These are phyloP conservation scores for Aspergillus coremiiformis DNA, from an alignment of 495 filamentous ascomycete species.

Conservation along the genomic window DNA sequence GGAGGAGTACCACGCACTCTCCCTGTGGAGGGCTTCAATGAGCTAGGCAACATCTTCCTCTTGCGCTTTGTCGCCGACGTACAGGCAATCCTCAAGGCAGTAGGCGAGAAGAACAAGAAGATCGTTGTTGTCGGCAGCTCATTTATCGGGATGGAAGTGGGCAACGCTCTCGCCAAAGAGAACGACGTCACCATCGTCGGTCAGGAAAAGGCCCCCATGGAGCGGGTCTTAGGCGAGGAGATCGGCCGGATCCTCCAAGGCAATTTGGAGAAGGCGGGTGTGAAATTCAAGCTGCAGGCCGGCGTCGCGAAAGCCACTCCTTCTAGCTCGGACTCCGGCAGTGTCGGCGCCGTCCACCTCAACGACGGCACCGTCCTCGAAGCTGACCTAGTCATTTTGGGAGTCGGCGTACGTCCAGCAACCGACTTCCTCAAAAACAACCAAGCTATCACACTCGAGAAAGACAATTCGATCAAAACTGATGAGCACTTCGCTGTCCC, in stretches of 20 bases:
- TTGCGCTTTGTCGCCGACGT: constrained; percentile 69
- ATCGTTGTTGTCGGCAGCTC: constrained; percentile 84
- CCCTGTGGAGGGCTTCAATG: constrained; percentile 77
- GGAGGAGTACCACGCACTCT: constrained; percentile 74
- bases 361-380: constrained; percentile 78
- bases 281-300: constrained; percentile 78
- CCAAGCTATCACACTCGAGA: constrained; percentile 54
- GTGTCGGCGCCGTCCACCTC: constrained; percentile 74
- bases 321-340: constrained; percentile 52
- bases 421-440: constrained; percentile 81
- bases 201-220: constrained; percentile 79
- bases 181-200: constrained; percentile 88
- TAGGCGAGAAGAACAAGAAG: constrained; percentile 82
- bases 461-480: constrained; percentile 73
- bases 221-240: constrained; percentile 76
- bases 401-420: constrained; percentile 79
- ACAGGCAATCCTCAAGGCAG: constrained; percentile 64
- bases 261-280: constrained; percentile 72
- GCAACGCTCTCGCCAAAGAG: constrained; percentile 64
- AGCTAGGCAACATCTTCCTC: constrained; percentile 77
- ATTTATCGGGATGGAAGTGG: constrained; percentile 96
- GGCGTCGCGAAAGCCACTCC: constrained; percentile 73
- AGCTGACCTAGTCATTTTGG: constrained; percentile 85
- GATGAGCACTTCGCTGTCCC: constrained; percentile 70
- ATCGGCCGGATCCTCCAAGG: constrained; percentile 75